Conservation (phyloP, 345 rosid genomes). For the Camelina sativa region DNA sequence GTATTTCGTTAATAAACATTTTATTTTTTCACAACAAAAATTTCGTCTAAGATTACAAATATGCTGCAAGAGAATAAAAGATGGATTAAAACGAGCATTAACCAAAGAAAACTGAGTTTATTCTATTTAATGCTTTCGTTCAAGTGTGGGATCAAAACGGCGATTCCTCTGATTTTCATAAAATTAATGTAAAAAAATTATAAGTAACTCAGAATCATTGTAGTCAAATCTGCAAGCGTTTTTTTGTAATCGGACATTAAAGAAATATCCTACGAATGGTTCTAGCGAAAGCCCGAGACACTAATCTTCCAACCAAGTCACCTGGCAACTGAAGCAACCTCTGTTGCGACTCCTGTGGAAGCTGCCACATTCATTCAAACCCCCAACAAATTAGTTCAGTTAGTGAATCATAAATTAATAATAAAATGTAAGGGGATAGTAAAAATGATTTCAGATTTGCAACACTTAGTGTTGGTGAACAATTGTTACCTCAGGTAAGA, state of each 20-base stretch:
- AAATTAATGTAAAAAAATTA: too few species aligned
- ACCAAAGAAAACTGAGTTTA: neutral
- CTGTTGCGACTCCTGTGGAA: conserved; percentile 80
- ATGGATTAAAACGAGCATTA: neutral
- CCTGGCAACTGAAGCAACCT: conserved; percentile 73
- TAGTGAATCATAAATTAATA: neutral
- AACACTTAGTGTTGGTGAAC: conserved; percentile 2
- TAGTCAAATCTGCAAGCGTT: neutral
- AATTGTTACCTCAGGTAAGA: conserved; percentile 67
- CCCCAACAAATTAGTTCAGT: neutral
- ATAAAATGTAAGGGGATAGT: neutral
- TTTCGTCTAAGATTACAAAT: neutral
- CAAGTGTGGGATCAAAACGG: neutral
- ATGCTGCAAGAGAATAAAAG: neutral
- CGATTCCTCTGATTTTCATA: neutral
- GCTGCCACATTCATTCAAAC: conserved; percentile 50
- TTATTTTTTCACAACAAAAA: neutral
- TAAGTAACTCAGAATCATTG: neutral
- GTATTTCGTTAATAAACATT: conserved; percentile 7
- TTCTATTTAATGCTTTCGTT: neutral
- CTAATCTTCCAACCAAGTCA: conserved; percentile 71
- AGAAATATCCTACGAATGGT: conserved; percentile 72
- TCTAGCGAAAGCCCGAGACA: conserved; percentile 79
- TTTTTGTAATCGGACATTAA: conserved; percentile 41
- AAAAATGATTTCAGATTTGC: neutral